Evolutionary conservation across 129 eudicot genomes (phyloP), one percentile per base, ranked within the genome.

Genomic region (Escallonia herrerae): DNA sequence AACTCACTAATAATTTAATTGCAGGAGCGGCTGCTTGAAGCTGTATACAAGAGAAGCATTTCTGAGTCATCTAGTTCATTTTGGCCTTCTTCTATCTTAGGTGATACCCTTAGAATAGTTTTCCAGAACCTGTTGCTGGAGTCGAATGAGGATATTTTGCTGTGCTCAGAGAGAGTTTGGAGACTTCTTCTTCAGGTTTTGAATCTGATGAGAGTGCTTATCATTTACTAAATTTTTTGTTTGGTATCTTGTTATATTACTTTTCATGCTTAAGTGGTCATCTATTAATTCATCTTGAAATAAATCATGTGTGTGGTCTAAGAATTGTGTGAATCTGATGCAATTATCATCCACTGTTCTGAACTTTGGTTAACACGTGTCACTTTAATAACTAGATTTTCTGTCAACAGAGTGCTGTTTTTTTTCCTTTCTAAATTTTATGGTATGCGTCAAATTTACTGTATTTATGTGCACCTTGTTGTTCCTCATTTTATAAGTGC

Each of bases 151-250:
- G 96, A 88, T 64, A 89, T 93, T 64, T 62, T 93, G 67, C 81
- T 74, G 74, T 93, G 99, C 70, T 83, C 96, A 15, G 99, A 93
- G 69, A 88, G 96, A 70, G 99, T 93, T 65, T 93, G 99, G 99
- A 86, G 83, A 80, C 81, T 89, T 50, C 83, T 93, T 65, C 77
- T 89, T 44, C 84, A 81, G 89, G 96, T 89, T 62, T 46, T 70
- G 57, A 15, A 63, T 78, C 55, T 66, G 40, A 59, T 6, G 47
- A 39, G 13, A 40, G 44, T 57, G 61, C 74, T 43, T 65, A 39
- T 5, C 44, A 63, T 58, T 62, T 13, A 43, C 14, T 15, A 33
- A 15, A 50, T 56, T 39, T 33, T 37, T 60, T 13, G 12, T 70
- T 38, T 12, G 39, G 39, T 8, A 45, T 45, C 6, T 45, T 45